Evolutionary conservation across 164 flowering plant species (phyloP), one percentile per base, ranked within the genome.

Genomic region (Kingdonia uniflora): DNA sequence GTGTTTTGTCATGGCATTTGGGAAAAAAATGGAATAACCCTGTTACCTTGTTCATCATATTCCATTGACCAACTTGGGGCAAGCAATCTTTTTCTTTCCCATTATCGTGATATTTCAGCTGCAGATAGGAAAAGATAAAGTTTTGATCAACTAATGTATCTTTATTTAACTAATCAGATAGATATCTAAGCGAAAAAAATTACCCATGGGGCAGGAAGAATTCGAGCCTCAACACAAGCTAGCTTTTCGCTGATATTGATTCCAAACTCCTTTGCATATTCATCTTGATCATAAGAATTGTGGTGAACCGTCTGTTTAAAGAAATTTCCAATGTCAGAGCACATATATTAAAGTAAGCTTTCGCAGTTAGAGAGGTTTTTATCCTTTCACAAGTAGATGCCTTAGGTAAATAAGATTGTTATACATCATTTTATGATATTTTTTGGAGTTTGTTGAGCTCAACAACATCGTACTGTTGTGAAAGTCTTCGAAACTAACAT

Each of bases 11-110:
- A n/a, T n/a, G n/a, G 45, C 13, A 52, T 21, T 11, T 4, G 4
- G 24, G 15, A 22, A 8, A 12, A 24, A 14, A 24, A 19, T 10
- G 22, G 8, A 42, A 14, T 11, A n/a, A n/a, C 16, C 10, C n/a
- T 0, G 19, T 5, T 71, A 80, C 94, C 86, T 85, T 85, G 72
- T 85, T 82, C 88, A 75, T 77, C 94, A 85, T 85, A 65, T 85
- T 85, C 94, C 94, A 85, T 59, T 85, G 94, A 60, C 94, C 94
- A 63, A 82, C 88, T 58, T 82, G 94, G 5, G 94, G 94, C 65
- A 85, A 67, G 51, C 86, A 85, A 65, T 85, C 82, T 64, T 82
- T 85, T 59, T 85, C 94, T 56, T 78, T 85, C 47, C 88, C 88
- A 46, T 74, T 70, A 47, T 85, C 88, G 68, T 82, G 81, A 69